phyloP scores from a whole-genome alignment of 75 land plant genomes.

The Pinus taeda region DNA sequence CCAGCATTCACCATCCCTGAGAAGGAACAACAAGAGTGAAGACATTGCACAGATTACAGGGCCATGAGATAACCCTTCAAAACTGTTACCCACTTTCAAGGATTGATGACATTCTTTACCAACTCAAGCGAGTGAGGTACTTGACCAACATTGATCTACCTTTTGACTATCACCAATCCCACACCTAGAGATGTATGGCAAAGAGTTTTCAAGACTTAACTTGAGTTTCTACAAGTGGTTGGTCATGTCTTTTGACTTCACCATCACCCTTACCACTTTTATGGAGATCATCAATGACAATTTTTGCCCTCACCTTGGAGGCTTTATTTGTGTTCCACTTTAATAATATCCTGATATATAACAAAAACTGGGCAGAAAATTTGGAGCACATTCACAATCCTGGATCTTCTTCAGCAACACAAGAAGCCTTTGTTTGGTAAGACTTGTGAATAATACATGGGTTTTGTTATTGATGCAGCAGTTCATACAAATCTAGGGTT shows the following conservation, averaged over 20 bases:
- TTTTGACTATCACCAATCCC: background rate
- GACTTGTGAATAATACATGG: background rate
- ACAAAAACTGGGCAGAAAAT: background rate
- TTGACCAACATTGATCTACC: background rate
- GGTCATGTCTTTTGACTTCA: background rate
- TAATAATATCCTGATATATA: background rate
- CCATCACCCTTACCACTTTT: background rate
- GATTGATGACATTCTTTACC: background rate
- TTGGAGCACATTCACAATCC: background rate
- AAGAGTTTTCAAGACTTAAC: background rate
- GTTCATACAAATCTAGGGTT: background rate
- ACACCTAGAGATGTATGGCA: background rate
- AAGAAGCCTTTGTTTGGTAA: background rate
- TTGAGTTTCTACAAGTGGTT: background rate
- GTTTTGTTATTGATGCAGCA: background rate
- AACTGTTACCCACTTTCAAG: background rate
- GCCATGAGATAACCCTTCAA: background rate
- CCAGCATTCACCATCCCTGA: background rate
- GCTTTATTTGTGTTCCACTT: background rate
- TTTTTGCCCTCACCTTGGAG: background rate
- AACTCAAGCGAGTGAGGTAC: background rate
- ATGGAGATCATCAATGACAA: background rate
- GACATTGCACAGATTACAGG: background rate
- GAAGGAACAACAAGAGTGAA: background rate
- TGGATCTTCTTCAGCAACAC: background rate